Evolutionary conservation across 1,284 basidiomycete genomes (phyloP).

Genomic region (Pseudozyma thailandica): DNA sequence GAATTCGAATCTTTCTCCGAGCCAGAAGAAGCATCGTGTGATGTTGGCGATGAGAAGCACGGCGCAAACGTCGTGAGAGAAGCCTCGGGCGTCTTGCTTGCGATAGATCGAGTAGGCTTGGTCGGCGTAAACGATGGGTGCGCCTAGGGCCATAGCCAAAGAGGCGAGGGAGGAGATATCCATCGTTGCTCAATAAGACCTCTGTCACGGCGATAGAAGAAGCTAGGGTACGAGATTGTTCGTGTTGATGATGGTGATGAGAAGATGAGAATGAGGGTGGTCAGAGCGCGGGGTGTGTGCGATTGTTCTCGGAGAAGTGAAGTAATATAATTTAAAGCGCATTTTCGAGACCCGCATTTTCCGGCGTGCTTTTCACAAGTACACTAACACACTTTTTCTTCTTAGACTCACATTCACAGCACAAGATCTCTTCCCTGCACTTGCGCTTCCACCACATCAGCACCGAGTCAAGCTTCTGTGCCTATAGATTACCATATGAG

Average conservation of each 20-base stretch:
- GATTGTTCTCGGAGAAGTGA: too few relatives aligned
- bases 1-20: slow-evolving; percentile 78
- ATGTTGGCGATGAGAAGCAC: slow-evolving; percentile 62
- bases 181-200: slow-evolving; percentile 17
- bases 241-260: not conserved
- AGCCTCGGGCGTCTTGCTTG: slow-evolving; percentile 77
- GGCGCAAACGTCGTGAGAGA: slow-evolving; percentile 72
- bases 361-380: too few relatives aligned
- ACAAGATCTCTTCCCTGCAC: too few relatives aligned
- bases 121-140: slow-evolving; percentile 61
- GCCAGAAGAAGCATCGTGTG: slow-evolving; percentile 76
- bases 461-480: too few relatives aligned
- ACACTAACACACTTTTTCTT: too few relatives aligned
- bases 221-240: too few relatives aligned
- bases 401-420: too few relatives aligned
- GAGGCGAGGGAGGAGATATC: slow-evolving; percentile 37
- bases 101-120: slow-evolving; percentile 60
- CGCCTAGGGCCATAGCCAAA: slow-evolving; percentile 55
- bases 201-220: not conserved
- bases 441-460: too few relatives aligned
- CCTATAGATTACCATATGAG: too few relatives aligned
- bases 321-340: too few relatives aligned
- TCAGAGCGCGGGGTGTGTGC: too few relatives aligned
- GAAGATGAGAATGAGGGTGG: not conserved
- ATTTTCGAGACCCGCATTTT: too few relatives aligned